Evolutionary conservation across 164 flowering plant genomes (phyloP), one percentile per base, ranked within the genome.

Genomic region (Nelumbo lutea): DNA sequence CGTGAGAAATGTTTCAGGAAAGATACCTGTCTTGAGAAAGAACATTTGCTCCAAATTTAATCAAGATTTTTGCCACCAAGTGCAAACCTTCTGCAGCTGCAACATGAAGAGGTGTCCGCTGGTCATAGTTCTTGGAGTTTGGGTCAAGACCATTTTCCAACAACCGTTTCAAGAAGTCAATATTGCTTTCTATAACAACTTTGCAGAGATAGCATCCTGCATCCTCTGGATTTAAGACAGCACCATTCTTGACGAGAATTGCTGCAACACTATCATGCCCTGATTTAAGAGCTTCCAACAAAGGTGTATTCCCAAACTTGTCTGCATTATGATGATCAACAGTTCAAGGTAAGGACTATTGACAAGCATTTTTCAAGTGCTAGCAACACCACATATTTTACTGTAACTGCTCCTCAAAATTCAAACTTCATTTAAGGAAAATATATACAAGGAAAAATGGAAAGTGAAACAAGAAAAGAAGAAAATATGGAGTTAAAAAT

Each of bases 11-110:
- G 27, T 27, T 27, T 27, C 27, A 50, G 48, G 48, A 11, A 61
- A 3, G 1, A 11, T 69, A 87, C 91, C 89, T 85, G 73, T 88
- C 93, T 62, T 69, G 78, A 48, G 81, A 61, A 13, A 79, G 65
- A 59, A 88, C 85, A 68, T 82, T 77, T n/a, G 82, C 87, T 50
- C 93, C 85, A 47, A 81, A 73, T 62, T 84, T 75, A 41, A 88
- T 51, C 62, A 88, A 82, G 48, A 82, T 69, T 40, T 64, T 67
- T 52, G 84, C 81, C 51, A 81, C 76, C 38, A 62, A 45, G 73
- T 81, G 79, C 63, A 82, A 64, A 48, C 93, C 88, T 76, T 85
- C 84, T 38, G 87, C 73, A 13, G 85, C 81, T 70, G 93, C 89
- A 61, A 86, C 48, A 66, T 88, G 93, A 45, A 88, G 81, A 14